Conservation (phyloP, 257 asterid genomes). For the Solanum ossicruentum region DNA sequence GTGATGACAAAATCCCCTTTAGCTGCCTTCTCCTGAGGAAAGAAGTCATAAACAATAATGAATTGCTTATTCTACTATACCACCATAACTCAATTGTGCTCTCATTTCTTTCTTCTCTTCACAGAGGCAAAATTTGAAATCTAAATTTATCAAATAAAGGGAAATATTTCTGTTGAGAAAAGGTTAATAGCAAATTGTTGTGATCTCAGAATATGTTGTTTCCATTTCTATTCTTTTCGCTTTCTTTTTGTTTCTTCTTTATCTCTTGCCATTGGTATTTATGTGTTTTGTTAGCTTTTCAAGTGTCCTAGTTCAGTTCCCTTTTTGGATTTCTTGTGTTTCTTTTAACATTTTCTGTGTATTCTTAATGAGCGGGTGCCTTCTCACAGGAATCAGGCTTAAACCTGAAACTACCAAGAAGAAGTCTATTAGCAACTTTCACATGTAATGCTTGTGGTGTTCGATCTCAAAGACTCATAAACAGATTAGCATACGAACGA, state of each 20-base stretch:
- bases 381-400: constrained; percentile 43
- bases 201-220: not conserved
- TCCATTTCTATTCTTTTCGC: not conserved
- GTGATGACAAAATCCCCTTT: not conserved
- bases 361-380: not conserved
- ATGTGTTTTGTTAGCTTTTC: not conserved
- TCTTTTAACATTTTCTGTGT: not conserved
- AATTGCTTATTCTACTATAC: not conserved
- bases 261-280: too few species aligned
- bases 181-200: not conserved
- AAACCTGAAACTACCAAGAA: constrained; percentile 75
- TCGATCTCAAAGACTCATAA: constrained; percentile 58
- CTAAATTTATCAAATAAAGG: not conserved
- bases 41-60: not conserved
- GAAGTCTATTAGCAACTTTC: constrained; percentile 65
- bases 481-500: constrained; percentile 85
- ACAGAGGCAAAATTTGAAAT: not conserved
- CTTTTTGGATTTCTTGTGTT: not conserved
- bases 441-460: constrained; percentile 69
- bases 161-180: not conserved
- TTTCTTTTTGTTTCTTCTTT: not conserved
- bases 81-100: not conserved
- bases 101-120: not conserved
- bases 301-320: not conserved
- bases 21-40: not conserved